These are phyloP conservation scores for Gossypium bickii DNA, from an alignment of 345 rosid genomes.

Conservation along the genomic window DNA sequence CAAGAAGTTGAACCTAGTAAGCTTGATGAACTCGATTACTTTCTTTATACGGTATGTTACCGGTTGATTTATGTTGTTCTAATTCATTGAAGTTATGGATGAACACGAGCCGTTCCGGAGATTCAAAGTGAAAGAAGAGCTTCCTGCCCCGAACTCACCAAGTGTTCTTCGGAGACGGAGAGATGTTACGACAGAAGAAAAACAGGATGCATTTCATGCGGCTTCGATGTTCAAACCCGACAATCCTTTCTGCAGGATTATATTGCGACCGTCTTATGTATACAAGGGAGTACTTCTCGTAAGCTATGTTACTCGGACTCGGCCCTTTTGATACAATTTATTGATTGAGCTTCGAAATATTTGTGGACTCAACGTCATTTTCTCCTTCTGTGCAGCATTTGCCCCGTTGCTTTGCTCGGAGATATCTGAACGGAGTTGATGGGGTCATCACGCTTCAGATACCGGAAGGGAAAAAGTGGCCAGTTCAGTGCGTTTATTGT, in stretches of 20 bases:
- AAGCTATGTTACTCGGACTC: conserved; percentile 11
- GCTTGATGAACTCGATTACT: background rate
- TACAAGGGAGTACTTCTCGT: conserved; percentile 34
- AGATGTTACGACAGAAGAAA: conserved; percentile 31
- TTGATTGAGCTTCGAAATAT: background rate
- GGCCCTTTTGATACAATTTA: background rate
- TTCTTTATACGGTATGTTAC: conserved; percentile 8
- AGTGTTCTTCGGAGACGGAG: conserved; percentile 26
- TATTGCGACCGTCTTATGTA: conserved; percentile 33
- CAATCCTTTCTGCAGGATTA: conserved; percentile 38
- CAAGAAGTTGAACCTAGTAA: conserved; percentile 23
- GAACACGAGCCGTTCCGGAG: conserved; percentile 1
- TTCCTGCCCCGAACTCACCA: background rate
- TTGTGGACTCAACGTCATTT: background rate
- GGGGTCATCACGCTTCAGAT: conserved; percentile 40
- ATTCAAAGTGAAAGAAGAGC: conserved; percentile 8
- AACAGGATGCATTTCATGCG: conserved; percentile 20
- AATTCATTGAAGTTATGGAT: conserved; percentile 14
- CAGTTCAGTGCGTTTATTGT: conserved; percentile 35
- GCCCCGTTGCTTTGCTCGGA: conserved; percentile 44
- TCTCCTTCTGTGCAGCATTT: conserved; percentile 35
- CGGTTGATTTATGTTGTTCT: background rate
- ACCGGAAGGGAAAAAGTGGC: conserved; percentile 43
- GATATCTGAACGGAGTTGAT: conserved; percentile 32
- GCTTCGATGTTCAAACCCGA: conserved; percentile 29